These are phyloP conservation scores for Elongisporangium senticosum DNA, from an alignment of 352 stramenopile genomes.

Conservation along the genomic window DNA sequence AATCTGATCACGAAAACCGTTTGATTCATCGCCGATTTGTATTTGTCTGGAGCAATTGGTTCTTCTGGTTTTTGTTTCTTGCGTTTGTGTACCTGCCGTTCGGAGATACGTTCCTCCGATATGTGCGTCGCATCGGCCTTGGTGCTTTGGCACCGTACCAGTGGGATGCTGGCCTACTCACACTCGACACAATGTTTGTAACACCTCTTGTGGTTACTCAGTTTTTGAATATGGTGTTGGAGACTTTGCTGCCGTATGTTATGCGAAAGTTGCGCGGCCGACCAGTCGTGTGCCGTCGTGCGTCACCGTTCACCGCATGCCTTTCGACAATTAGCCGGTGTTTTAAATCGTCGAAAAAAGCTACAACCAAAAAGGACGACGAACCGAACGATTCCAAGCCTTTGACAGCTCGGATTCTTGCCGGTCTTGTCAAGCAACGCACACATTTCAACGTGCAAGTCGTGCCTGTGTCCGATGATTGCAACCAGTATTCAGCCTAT, in stretches of 20 bases:
- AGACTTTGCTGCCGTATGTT: slow-evolving; percentile 82
- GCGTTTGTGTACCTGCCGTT: slow-evolving; percentile 89
- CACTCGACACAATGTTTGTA: slow-evolving; percentile 84
- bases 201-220: slow-evolving; percentile 85
- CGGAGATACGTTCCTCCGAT: slow-evolving; percentile 53
- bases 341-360: slow-evolving; percentile 28
- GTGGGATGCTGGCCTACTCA: slow-evolving; percentile 66
- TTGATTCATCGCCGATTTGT: slow-evolving; percentile 85
- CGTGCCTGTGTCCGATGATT: slow-evolving; percentile 69
- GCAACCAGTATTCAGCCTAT: slow-evolving; percentile 83
- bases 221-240: slow-evolving; percentile 85
- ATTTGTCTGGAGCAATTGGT: slow-evolving; percentile 91
- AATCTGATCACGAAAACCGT: slow-evolving; percentile 83
- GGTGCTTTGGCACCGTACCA: slow-evolving; percentile 59
- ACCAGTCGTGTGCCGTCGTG: slow-evolving; percentile 58
- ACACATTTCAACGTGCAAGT: slow-evolving; percentile 68
- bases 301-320: slow-evolving; percentile 56
- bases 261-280: slow-evolving; percentile 72
- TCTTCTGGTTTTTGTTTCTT: slow-evolving; percentile 89
- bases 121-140: slow-evolving; percentile 46
- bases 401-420: slow-evolving; percentile 61
- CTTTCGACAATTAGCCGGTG: slow-evolving; percentile 28
- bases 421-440: slow-evolving; percentile 56
- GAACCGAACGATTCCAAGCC: slow-evolving; percentile 22
- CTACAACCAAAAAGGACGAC: slow-evolving; percentile 17